Conservation (phyloP, 768 basidiomycete genomes). For the Mycena venus region DNA sequence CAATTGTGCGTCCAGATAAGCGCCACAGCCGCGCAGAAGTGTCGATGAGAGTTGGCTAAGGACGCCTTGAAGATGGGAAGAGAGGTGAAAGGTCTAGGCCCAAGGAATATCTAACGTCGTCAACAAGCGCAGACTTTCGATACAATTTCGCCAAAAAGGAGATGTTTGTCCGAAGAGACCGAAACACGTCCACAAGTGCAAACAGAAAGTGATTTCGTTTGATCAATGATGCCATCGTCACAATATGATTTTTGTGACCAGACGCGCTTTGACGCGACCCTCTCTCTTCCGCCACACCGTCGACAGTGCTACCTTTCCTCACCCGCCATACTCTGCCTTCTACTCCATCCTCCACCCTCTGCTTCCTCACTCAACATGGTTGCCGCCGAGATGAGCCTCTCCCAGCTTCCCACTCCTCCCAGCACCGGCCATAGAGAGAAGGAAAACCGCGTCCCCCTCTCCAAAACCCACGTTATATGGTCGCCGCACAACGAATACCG, state of each 20-base stretch:
- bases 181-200: not conserved
- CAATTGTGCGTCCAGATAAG: not conserved
- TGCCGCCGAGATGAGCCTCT: conserved; percentile 30
- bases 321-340: not conserved
- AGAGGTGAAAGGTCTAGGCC: too few species aligned
- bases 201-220: not conserved
- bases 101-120: too few species aligned
- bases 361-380: not conserved
- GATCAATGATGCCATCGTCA: not conserved
- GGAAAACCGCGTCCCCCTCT: conserved; percentile 53
- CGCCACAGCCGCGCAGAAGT: not conserved
- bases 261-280: not conserved
- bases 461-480: conserved; percentile 60
- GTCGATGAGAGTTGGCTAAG: too few species aligned
- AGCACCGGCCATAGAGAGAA: conserved; percentile 43
- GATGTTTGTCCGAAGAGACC: too few species aligned
- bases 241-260: not conserved
- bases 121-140: too few species aligned
- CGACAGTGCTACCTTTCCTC: conserved; percentile 13
- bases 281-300: not conserved
- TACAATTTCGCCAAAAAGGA: too few species aligned
- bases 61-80: too few species aligned
- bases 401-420: conserved; percentile 36
- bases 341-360: not conserved
- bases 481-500: conserved; percentile 64